Evolutionary conservation across 441 rosid genomes (phyloP).

Genomic region (Populus tomentosa): DNA sequence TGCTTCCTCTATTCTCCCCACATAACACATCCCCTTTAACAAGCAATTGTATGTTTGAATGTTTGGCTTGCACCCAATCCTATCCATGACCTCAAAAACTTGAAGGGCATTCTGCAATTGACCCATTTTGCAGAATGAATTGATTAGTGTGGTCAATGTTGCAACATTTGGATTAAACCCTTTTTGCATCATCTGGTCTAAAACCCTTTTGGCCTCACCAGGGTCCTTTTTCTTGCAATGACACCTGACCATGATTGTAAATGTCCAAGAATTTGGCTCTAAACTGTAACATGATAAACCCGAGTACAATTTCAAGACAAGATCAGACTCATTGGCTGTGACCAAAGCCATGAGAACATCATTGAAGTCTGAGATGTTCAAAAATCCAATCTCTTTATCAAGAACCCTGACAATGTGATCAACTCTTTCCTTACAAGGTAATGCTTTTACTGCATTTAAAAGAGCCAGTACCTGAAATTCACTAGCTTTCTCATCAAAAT

Average conservation of each 20-base stretch:
- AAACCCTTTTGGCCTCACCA: conserved; percentile 33
- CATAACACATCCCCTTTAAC: conserved; percentile 59
- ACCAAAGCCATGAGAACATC: conserved; percentile 36
- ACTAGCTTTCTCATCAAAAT: background rate
- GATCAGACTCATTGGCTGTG: conserved; percentile 27
- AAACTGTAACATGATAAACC: conserved; percentile 24
- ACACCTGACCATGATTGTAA: conserved; percentile 36
- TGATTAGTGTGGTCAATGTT: conserved; percentile 34
- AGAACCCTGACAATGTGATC: conserved; percentile 21
- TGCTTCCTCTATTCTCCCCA: conserved; percentile 64
- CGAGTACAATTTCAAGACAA: conserved; percentile 31
- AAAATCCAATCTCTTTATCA: conserved; percentile 10
- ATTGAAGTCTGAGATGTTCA: conserved; percentile 30
- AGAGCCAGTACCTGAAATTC: conserved; percentile 17
- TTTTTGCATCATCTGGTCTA: conserved; percentile 39
- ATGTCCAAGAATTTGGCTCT: conserved; percentile 39
- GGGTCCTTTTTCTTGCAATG: conserved; percentile 36
- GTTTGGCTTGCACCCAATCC: conserved; percentile 31
- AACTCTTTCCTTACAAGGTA: conserved; percentile 17
- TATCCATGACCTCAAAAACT: conserved; percentile 36
- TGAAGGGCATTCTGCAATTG: conserved; percentile 38
- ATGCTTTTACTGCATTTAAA: conserved; percentile 21
- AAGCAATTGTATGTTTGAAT: conserved; percentile 56
- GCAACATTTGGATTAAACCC: conserved; percentile 38
- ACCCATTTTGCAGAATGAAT: conserved; percentile 46